Base-by-base conservation (phyloP, 1,284 basidiomycete species). In the Cryptococcus sp. region DNA sequence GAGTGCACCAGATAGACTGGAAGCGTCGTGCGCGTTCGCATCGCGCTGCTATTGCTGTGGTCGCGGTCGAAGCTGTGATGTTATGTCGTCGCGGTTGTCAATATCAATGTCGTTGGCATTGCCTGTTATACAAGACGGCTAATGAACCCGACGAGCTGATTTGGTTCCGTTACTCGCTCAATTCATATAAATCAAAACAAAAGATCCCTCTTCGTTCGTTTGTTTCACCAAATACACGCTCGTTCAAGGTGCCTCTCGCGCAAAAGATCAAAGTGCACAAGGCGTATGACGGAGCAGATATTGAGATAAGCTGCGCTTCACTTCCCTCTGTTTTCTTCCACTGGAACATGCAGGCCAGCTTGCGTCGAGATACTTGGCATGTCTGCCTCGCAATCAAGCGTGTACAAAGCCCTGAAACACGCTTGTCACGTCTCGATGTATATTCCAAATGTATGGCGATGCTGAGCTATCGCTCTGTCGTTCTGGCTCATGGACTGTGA, bases 251-350 rank as follows among this genome's bases (percentile, higher is more conserved):
- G 57, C 60, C 60, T 54, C 25, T 25, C 46, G 60, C 50, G 50
- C 50, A 26, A 37, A 16, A 62, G 54, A 58, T 58, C 51, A 13
- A 51, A 47, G 51, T 40, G 52, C 60, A 50, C 34, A 49, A 54
- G 60, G 60, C 57, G 60, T 62, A 62, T 62, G 43, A 48, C 46
- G 29, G 60, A 62, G 60, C 60, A 50, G 20, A 58, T 19, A 58
- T 15, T 19, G 25, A 58, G 34, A 15, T n/a, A 16, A 29, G 25
- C 29, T 34, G 29, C 29, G 29, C 29, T 13, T 34, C 29, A 13
- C 8, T 34, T 34, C 29, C 29, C 29, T 34, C 29, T 34, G 29
- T 7, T 10, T 5, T 4, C 29, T 34, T 34, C 29, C 29, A 34
- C 29, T 34, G 29, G 29, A 34, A 34, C 29, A 34, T 34, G 8